Percentiles rank a stretch among this genome's conserved stretches.
phyloP scores from a whole-genome alignment of 2,329 filamentous ascomycete genomes.

The Exophiala sideris region DNA sequence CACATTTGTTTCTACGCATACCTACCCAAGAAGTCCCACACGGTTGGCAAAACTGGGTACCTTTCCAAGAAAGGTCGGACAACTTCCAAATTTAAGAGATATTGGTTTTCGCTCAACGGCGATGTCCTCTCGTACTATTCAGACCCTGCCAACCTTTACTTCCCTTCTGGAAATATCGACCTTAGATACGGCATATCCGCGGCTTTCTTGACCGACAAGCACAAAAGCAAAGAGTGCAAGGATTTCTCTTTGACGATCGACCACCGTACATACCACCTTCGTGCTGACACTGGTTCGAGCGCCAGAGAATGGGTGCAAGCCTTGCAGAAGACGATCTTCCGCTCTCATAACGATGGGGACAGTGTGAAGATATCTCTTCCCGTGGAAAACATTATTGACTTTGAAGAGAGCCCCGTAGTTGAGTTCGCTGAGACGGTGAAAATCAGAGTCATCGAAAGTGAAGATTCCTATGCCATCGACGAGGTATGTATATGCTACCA shows the following conservation, averaged over 20 bases:
- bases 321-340: constrained; percentile 89
- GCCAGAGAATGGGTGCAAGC: constrained; percentile 97
- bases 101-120: constrained; percentile 90
- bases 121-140: constrained; percentile 89
- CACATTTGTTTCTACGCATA: constrained; percentile 98
- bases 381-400: constrained; percentile 82
- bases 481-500: constrained; percentile 59
- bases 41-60: constrained; percentile 80
- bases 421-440: constrained; percentile 93
- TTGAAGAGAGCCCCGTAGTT: constrained; percentile 86
- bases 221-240: constrained; percentile 66
- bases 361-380: constrained; percentile 94
- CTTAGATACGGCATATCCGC: constrained; percentile 87
- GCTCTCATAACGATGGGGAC: constrained; percentile 92
- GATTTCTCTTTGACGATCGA: constrained; percentile 80
- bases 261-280: constrained; percentile 79
- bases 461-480: constrained; percentile 91
- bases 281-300: constrained; percentile 79
- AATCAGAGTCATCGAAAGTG: constrained; percentile 85
- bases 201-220: constrained; percentile 65
- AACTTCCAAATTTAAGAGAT: constrained; percentile 81
- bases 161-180: constrained; percentile 87
- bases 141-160: constrained; percentile 81
- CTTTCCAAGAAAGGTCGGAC: constrained; percentile 83
- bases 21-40: constrained; percentile 82